Conservation (phyloP, 2,329 filamentous ascomycete species). For the Drechslerella dactyloides region DNA sequence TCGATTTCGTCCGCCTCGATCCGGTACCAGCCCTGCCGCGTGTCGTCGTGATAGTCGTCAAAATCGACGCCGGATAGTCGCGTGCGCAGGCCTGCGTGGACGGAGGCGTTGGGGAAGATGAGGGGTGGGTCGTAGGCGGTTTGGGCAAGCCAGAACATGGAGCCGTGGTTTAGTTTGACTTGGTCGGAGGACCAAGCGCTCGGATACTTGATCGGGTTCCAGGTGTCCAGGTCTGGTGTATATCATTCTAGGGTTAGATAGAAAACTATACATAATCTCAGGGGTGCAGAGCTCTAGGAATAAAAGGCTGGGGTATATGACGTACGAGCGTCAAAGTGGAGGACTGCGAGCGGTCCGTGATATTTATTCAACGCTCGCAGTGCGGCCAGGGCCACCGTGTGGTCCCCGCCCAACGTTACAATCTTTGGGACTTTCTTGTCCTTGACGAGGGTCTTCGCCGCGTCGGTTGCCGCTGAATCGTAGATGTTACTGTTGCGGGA, state of each 20-base stretch:
- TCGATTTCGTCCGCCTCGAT: constrained; percentile 88
- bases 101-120: constrained; percentile 71
- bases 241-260: background rate
- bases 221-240: constrained; percentile 74
- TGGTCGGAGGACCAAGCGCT: constrained; percentile 75
- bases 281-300: too few species aligned
- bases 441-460: constrained; percentile 49
- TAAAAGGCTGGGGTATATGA: background rate
- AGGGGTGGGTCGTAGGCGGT: constrained; percentile 72
- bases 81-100: constrained; percentile 83
- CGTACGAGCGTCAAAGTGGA: constrained; percentile 72
- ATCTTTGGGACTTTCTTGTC: constrained; percentile 62
- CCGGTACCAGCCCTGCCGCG: constrained; percentile 76
- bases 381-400: constrained; percentile 73
- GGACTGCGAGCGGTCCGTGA: constrained; percentile 69
- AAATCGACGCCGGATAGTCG: constrained; percentile 71
- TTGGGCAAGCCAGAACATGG: constrained; percentile 84
- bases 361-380: constrained; percentile 70
- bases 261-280: background rate
- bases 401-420: constrained; percentile 75
- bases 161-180: constrained; percentile 82
- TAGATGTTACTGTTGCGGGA: constrained; percentile 27
- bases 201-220: constrained; percentile 82
- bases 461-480: constrained; percentile 7
- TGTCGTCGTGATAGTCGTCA: constrained; percentile 74